Conservation (phyloP, 2,329 filamentous ascomycete genomes). For the Verticillium tricorpus region DNA sequence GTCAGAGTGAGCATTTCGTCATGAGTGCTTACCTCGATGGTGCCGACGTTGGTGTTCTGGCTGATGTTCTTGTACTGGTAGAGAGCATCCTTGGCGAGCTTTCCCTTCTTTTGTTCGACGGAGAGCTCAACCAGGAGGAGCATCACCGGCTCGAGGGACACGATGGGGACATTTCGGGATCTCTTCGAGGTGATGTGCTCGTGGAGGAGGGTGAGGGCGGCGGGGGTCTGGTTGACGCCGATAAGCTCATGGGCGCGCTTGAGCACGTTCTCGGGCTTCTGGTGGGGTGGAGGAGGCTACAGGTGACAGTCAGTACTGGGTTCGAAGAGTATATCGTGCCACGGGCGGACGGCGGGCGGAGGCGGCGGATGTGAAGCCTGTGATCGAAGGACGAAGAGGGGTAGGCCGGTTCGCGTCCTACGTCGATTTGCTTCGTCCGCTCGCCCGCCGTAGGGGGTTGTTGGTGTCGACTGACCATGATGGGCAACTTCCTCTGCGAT, state of each 20-base stretch:
- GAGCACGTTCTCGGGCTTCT: conserved; percentile 98
- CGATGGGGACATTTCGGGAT: conserved; percentile 94
- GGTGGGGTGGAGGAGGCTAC: conserved; percentile 91
- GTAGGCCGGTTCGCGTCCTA: neutral
- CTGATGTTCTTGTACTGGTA: conserved; percentile 99
- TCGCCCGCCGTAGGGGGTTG: neutral
- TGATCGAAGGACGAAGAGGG: neutral
- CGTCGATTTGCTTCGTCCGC: neutral
- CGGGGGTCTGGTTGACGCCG: conserved; percentile 88
- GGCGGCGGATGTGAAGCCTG: conserved; percentile 4
- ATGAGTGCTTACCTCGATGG: conserved; percentile 73
- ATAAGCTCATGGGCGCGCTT: conserved; percentile 99
- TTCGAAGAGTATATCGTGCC: neutral
- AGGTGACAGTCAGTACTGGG: conserved; percentile 3
- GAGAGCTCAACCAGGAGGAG: conserved; percentile 94
- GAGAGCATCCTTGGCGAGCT: conserved; percentile 95
- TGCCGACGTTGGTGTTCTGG: conserved; percentile 97
- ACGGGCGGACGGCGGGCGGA: neutral
- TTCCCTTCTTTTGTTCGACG: conserved; percentile 96
- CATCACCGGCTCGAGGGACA: conserved; percentile 96
- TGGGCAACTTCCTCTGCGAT: conserved; percentile 44
- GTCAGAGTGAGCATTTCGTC: neutral
- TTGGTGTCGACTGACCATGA: conserved; percentile 17
- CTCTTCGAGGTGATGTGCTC: conserved; percentile 99
- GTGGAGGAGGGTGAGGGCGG: conserved; percentile 90